Evolutionary conservation across 2,329 filamentous ascomycete genomes (phyloP).

Genomic region (Phialophora chinensis): DNA sequence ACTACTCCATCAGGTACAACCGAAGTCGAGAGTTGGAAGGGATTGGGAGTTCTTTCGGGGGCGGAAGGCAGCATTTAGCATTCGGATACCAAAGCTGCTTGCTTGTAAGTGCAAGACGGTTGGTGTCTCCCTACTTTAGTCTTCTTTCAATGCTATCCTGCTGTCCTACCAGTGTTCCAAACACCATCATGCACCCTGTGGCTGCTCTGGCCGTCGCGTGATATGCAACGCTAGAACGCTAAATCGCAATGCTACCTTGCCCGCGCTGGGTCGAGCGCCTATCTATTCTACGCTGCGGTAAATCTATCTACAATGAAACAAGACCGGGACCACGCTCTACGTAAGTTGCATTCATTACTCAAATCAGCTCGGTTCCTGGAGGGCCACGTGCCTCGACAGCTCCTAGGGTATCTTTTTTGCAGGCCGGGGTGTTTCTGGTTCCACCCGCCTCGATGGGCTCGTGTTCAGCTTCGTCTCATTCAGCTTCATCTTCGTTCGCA

Average conservation of each 20-base stretch:
- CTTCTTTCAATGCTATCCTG: slow-evolving; percentile 15
- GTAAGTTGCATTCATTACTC: neutral
- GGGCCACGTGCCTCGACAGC: neutral
- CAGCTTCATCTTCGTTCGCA: neutral
- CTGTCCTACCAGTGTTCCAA: neutral
- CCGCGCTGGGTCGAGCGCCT: neutral
- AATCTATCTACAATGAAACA: slow-evolving; percentile 10
- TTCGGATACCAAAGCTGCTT: slow-evolving; percentile 34
- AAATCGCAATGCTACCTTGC: neutral
- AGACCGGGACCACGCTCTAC: neutral
- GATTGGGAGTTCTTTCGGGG: neutral
- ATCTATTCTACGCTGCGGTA: slow-evolving; percentile 7
- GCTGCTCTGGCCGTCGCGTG: neutral
- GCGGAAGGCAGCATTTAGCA: slow-evolving; percentile 30
- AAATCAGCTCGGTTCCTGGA: neutral
- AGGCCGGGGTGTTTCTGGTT: neutral
- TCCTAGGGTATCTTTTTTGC: neutral
- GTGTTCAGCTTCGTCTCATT: neutral
- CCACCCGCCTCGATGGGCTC: neutral
- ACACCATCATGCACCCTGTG: neutral
- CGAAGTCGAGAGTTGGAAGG: neutral
- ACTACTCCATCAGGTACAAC: neutral
- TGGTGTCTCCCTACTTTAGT: slow-evolving; percentile 28
- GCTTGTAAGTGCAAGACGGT: slow-evolving; percentile 36
- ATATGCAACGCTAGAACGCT: neutral